phyloP scores from a whole-genome alignment of 495 filamentous ascomycete species.

The Bombardia bombarda region DNA sequence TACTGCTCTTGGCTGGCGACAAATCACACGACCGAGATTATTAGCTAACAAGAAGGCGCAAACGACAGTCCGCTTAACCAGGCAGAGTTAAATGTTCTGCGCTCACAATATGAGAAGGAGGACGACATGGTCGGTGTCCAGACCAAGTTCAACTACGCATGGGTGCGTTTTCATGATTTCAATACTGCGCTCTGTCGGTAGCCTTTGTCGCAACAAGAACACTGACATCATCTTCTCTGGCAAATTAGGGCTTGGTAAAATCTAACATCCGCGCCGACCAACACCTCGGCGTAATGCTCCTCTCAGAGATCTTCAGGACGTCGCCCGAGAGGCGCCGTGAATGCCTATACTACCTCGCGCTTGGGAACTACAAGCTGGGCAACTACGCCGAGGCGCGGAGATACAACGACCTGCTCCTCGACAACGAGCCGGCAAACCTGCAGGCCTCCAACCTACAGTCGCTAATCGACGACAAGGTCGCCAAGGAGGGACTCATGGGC shows the following conservation, averaged over 20 bases:
- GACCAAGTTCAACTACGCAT: constrained; percentile 99
- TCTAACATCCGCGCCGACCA: constrained; percentile 75
- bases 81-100: constrained; percentile 82
- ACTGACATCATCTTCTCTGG: background rate
- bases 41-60: background rate
- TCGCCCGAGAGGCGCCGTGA: constrained; percentile 87
- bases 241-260: constrained; percentile 86
- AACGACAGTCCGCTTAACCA: constrained; percentile 68
- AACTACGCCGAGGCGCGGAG: constrained; percentile 90
- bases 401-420: constrained; percentile 88
- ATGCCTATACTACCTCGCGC: constrained; percentile 93
- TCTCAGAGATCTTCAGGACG: constrained; percentile 94
- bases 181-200: background rate
- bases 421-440: constrained; percentile 81
- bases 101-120: constrained; percentile 91
- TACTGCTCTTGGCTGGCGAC: background rate
- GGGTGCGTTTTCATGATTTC: constrained; percentile 48
- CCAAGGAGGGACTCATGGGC: constrained; percentile 86
- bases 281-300: constrained; percentile 86
- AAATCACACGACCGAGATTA: background rate
- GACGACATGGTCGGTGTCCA: constrained; percentile 93
- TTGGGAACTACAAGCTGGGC: constrained; percentile 96
- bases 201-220: no score
- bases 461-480: constrained; percentile 92
- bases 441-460: constrained; percentile 77